Evolutionary conservation across 2,329 filamentous ascomycete genomes (phyloP).

Genomic region (Ceratocystis harringtonii): DNA sequence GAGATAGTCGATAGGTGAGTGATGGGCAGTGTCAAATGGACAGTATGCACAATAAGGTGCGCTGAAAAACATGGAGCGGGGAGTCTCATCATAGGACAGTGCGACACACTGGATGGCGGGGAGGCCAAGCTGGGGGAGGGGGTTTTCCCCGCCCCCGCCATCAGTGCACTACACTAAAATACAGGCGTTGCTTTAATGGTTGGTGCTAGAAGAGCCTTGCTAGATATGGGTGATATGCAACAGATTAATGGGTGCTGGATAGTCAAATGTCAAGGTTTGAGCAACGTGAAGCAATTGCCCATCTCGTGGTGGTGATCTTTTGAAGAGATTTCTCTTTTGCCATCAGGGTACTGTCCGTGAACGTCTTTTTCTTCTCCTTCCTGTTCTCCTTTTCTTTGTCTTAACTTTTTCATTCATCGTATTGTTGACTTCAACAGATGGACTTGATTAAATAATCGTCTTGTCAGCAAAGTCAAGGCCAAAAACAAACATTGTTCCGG

Average conservation of each 20-base stretch:
- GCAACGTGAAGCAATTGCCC: background rate
- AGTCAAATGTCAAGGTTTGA: background rate
- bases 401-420: background rate
- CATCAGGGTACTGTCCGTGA: background rate
- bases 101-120: background rate
- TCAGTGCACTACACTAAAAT: background rate
- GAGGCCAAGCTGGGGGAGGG: background rate
- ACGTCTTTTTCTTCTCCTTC: background rate
- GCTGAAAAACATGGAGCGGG: background rate
- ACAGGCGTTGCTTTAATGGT: background rate
- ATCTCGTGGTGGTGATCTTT: background rate
- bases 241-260: background rate
- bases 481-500: background rate
- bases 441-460: background rate
- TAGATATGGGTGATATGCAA: background rate
- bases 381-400: background rate
- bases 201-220: background rate
- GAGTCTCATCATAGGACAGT: background rate
- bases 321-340: background rate
- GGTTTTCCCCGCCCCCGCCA: constrained; percentile 14
- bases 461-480: background rate
- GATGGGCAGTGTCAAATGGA: too few species aligned
- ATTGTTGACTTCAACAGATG: too few species aligned
- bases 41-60: background rate
- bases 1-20: too few species aligned